These are phyloP conservation scores for Talaromyces sp. DNA, from an alignment of 2,329 filamentous ascomycete species.

Conservation along the genomic window DNA sequence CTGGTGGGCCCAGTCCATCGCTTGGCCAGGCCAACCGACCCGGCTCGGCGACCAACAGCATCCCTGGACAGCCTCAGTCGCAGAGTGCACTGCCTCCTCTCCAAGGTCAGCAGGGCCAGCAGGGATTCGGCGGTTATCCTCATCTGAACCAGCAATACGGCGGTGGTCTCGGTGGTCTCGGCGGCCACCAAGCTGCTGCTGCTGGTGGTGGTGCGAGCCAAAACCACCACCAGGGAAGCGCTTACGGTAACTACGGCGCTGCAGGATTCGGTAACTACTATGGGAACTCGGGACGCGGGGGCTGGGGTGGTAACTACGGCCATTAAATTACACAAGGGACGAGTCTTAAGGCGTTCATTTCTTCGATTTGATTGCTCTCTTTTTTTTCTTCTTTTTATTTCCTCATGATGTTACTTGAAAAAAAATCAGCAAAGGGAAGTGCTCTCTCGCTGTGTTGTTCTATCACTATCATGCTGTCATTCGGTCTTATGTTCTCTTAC, in stretches of 20 bases:
- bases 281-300: conserved; percentile 37
- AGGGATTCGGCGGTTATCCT: conserved; percentile 53
- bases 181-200: conserved; percentile 38
- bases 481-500: conserved; percentile 3
- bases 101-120: conserved; percentile 48
- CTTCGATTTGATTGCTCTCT: conserved; percentile 11
- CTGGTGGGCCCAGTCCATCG: conserved; percentile 54
- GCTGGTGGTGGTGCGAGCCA: conserved; percentile 30
- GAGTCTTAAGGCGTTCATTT: conserved; percentile 17
- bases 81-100: conserved; percentile 50
- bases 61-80: conserved; percentile 43
- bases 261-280: conserved; percentile 40
- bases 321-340: conserved; percentile 28
- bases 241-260: conserved; percentile 37
- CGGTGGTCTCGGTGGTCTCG: conserved; percentile 38
- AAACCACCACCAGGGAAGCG: conserved; percentile 33
- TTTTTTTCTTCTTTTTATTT: conserved; percentile 13
- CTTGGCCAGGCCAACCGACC: conserved; percentile 58
- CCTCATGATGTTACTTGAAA: conserved; percentile 8
- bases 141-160: conserved; percentile 50
- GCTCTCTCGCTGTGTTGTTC: conserved; percentile 11
- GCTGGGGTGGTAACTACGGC: conserved; percentile 44
- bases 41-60: conserved; percentile 57
- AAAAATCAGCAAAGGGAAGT: conserved; percentile 12
- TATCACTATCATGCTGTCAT: conserved; percentile 6